Base-by-base conservation (phyloP, 345 rosid genomes). In the Aegle marmelos region DNA sequence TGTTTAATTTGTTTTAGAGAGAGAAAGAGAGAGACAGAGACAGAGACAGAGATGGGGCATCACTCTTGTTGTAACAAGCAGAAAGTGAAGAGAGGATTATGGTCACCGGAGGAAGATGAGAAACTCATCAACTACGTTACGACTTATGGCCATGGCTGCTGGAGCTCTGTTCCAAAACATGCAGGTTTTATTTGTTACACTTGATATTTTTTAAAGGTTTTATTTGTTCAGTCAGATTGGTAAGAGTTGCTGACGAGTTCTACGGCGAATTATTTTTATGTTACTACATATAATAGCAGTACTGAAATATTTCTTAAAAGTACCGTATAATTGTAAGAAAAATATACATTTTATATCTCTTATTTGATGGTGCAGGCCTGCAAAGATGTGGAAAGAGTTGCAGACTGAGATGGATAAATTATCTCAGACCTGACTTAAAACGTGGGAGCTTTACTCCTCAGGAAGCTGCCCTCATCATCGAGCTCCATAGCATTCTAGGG, bases 51-150 rank as follows among this genome's bases (percentile, higher is more conserved):
- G 36, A 90, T 92, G 99, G 98, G 98, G 16, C 98, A 94, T 82
- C 99, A 96, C 79, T 96, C 98, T 0, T 96, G 99, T 87, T 96
- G 99, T 86, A 94, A 94, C 91, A 96, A 94, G 83, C 98, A 96
- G 87, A 96, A 94, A 85, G 98, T 96, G 58, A 96, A 90, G 90
- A 91, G 99, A 85, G 99, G 98, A 21, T 85, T 96, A 17, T 96
- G 99, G 99, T 96, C 99, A 66, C 99, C 99, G 0, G 98, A 96
- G 75, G 99, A 96, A 88, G 99, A 96, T 82, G 97, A 94, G 89
- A 96, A 91, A 81, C 99, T 96, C 89, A 80, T 92, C 82, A 90
- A 76, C 91, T 92, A 91, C 90, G 91, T 96, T 88, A 81, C 93
- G 19, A 90, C 91, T 70, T 91, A 90, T 57, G 99, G 98, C 85